A percentile compares a stretch with the other conserved stretches of the same genome.
Conservation (phyloP, 306 rosid species). For the Quercus mongolica region DNA sequence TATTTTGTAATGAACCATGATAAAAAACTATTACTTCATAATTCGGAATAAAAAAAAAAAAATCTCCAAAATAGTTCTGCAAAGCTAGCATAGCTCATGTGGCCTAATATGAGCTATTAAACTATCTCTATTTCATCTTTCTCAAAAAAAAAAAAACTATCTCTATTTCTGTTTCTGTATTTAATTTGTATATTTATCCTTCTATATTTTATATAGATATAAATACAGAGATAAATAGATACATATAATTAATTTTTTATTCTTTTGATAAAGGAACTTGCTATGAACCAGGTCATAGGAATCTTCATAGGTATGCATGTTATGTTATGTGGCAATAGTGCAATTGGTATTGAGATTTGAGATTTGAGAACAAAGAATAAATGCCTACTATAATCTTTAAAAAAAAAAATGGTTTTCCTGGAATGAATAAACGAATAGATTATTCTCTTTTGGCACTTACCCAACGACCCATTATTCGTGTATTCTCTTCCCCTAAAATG, state of each 20-base stretch:
- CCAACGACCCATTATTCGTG: constrained; percentile 1
- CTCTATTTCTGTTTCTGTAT: too few relatives aligned
- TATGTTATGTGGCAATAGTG: not conserved
- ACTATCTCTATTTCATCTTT: too few relatives aligned
- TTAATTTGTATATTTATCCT: too few relatives aligned
- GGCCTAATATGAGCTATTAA: too few relatives aligned
- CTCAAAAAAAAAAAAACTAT: too few relatives aligned
- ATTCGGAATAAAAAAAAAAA: too few relatives aligned
- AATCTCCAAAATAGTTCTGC: too few relatives aligned
- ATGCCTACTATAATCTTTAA: not conserved
- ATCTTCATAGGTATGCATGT: not conserved
- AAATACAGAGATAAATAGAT: too few relatives aligned
- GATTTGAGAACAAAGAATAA: not conserved
- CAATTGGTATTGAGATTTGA: not conserved
- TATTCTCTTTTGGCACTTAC: not conserved
- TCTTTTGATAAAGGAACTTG: not conserved
- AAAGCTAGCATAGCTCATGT: too few relatives aligned
- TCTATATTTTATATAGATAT: too few relatives aligned
- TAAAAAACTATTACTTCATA: too few relatives aligned
- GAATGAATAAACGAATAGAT: not conserved
- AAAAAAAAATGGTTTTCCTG: not conserved
- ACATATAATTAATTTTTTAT: not conserved
- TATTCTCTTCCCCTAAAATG: not conserved
- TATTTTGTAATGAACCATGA: too few relatives aligned
- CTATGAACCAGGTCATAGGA: constrained; percentile 4